A percentile compares a stretch with the other conserved stretches of the same genome.
These are phyloP conservation scores for Aspergillus cavernicola DNA, from an alignment of 495 filamentous ascomycete genomes.

Conservation along the genomic window DNA sequence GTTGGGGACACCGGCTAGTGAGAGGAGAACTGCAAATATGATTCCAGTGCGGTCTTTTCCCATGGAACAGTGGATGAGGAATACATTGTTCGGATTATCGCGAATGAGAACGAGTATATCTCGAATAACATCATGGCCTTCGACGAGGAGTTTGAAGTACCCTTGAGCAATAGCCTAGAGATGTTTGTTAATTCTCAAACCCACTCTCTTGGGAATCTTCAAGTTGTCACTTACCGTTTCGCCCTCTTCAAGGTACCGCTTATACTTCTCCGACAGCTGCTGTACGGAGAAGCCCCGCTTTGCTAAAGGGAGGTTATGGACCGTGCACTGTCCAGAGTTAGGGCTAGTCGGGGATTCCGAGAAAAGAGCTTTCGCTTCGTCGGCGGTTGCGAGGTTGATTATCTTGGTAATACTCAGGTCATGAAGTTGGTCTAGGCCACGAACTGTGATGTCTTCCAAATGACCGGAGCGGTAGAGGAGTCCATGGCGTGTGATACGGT, in stretches of 20 bases:
- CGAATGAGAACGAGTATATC: neutral
- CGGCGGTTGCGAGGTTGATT: neutral
- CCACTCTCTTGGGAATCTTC: too few species aligned
- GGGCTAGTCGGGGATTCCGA: neutral
- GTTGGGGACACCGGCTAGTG: neutral
- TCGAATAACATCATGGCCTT: neutral
- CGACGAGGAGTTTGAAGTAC: neutral
- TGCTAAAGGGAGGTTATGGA: neutral
- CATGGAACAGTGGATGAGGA: conserved; percentile 1
- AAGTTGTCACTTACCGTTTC: neutral
- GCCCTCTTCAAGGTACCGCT: neutral
- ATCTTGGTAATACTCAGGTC: neutral
- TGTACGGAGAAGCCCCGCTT: conserved; percentile 1
- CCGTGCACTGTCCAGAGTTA: neutral
- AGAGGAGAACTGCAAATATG: neutral
- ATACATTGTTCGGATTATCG: neutral
- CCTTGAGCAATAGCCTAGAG: neutral
- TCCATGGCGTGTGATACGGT: neutral
- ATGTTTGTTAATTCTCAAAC: neutral
- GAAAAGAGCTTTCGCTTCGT: neutral
- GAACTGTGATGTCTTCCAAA: neutral
- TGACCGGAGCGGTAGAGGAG: conserved; percentile 3
- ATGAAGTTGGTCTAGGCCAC: neutral
- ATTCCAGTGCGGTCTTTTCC: conserved; percentile 11
- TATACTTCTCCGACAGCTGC: neutral